These are phyloP conservation scores for Sporisorium sorghi DNA, from an alignment of 1,284 basidiomycete species.

Conservation along the genomic window DNA sequence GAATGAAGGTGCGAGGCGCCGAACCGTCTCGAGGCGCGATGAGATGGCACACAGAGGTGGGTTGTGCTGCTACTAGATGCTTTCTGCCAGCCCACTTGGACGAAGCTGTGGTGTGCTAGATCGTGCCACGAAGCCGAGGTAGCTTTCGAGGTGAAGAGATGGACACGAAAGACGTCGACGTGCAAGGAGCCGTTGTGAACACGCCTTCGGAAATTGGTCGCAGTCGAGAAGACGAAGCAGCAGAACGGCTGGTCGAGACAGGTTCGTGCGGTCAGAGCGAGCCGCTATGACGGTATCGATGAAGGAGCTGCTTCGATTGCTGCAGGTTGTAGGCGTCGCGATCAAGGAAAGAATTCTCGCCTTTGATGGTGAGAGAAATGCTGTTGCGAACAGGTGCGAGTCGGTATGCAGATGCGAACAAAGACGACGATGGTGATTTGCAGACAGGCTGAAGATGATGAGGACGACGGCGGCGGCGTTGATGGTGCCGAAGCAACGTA, in stretches of 20 bases:
- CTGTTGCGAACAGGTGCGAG: constrained; percentile 11
- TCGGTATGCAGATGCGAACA: constrained; percentile 24
- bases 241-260: neutral
- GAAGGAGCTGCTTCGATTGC: neutral
- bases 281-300: neutral
- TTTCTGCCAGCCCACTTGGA: neutral
- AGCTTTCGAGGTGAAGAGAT: neutral
- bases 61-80: neutral
- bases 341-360: neutral
- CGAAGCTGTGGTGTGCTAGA: neutral
- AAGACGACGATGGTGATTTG: neutral
- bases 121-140: neutral
- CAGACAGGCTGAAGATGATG: neutral
- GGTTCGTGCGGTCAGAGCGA: neutral
- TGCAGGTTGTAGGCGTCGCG: neutral
- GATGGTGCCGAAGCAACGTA: neutral
- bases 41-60: too few relatives aligned
- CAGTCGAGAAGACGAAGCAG: neutral
- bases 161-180: neutral
- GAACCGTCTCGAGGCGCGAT: neutral
- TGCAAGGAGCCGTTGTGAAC: too few relatives aligned
- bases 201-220: too few relatives aligned
- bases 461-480: neutral
- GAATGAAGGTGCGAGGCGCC: neutral
- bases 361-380: neutral